These are phyloP conservation scores for Vaccinium myrtillus DNA, from an alignment of 148 eudicot species.

Conservation along the genomic window DNA sequence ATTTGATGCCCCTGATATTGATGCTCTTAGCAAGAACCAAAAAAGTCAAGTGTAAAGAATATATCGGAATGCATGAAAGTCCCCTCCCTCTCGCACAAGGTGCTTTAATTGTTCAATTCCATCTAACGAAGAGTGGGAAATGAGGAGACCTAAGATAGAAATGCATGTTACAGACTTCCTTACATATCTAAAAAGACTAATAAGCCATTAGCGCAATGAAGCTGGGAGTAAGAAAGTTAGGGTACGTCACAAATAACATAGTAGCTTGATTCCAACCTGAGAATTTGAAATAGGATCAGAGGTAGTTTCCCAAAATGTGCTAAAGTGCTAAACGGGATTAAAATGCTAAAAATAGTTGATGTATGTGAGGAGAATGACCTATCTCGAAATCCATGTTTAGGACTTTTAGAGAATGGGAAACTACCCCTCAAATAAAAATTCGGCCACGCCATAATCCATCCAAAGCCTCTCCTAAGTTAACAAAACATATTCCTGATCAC, in stretches of 20 bases:
- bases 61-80: not conserved
- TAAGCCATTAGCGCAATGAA: not conserved
- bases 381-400: no score
- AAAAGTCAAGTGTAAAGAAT: not conserved
- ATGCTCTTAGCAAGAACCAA: not conserved
- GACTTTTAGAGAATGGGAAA: no score
- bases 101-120: not conserved
- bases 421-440: not conserved
- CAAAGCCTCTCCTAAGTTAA: not conserved
- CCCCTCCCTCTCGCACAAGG: not conserved
- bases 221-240: not conserved
- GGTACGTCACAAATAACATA: not conserved
- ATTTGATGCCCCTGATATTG: no score
- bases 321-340: no score
- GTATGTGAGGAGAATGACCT: not conserved
- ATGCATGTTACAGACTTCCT: not conserved
- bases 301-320: no score
- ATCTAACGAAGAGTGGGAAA: not conserved
- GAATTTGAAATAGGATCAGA: not conserved
- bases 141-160: not conserved
- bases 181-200: not conserved
- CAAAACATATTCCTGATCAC: not conserved
- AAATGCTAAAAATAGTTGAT: no score
- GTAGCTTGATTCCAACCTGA: no score
- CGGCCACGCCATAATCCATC: not conserved